A percentile compares a stretch with the other conserved stretches of the same genome.
Conservation (phyloP, 805 yeast genomes). For the Metschnikowia baotianmanensis region DNA sequence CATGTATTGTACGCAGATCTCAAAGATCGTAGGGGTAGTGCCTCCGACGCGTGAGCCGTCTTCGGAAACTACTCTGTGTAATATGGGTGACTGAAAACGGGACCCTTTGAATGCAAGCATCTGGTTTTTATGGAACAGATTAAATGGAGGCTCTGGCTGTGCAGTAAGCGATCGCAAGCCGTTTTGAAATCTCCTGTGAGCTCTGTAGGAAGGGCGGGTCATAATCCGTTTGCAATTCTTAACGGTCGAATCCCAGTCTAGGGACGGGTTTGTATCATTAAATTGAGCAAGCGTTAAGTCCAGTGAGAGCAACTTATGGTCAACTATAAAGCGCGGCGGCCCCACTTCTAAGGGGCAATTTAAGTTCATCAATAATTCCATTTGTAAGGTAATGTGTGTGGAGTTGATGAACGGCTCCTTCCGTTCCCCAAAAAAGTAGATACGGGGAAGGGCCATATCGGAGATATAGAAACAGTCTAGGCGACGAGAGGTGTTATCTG, state of each 20-base stretch:
- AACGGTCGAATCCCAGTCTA: neutral
- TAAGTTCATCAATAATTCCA: neutral
- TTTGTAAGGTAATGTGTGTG: neutral
- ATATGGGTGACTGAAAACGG: neutral
- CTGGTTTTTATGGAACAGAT: neutral
- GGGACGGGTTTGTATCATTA: neutral
- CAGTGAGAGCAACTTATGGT: neutral
- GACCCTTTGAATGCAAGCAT: neutral
- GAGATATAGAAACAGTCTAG: neutral
- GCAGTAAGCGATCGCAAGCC: neutral
- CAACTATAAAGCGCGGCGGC: neutral
- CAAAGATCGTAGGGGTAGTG: neutral
- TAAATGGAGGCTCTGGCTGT: neutral
- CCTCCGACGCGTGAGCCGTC: neutral
- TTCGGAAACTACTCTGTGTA: neutral
- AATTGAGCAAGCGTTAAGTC: neutral
- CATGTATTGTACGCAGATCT: neutral
- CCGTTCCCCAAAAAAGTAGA: neutral
- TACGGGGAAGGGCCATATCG: neutral
- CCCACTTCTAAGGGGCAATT: neutral
- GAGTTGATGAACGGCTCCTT: neutral
- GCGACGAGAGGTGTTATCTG: neutral
- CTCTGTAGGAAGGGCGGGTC: neutral
- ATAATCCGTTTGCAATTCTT: neutral
- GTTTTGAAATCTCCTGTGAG: neutral